These are phyloP conservation scores for Saccharomycodes ludwigii DNA, from an alignment of 805 yeast genomes.

Conservation along the genomic window DNA sequence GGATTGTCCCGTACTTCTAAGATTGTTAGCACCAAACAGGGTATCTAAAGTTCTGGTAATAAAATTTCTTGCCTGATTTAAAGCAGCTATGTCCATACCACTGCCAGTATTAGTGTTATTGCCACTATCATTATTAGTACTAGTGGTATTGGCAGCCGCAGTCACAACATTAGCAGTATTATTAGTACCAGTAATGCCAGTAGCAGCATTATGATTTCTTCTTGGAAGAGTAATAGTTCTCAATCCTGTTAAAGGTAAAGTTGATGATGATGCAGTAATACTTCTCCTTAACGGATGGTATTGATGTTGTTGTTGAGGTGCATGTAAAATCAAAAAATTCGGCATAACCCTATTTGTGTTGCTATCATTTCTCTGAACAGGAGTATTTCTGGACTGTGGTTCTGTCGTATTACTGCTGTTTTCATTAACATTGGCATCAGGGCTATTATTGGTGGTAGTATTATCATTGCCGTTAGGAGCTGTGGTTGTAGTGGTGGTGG, in stretches of 20 bases:
- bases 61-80: constrained; percentile 13
- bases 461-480: background rate
- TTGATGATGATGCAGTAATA: constrained; percentile 1
- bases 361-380: no score
- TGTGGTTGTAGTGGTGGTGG: constrained; percentile 3
- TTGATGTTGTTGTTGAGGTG: constrained; percentile 3
- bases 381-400: no score
- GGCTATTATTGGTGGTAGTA: background rate
- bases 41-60: constrained; percentile 10
- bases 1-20: background rate
- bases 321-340: constrained; percentile 1
- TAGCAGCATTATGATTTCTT: background rate
- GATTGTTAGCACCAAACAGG: background rate
- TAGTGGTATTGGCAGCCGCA: constrained; percentile 4
- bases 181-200: background rate
- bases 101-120: constrained; percentile 1
- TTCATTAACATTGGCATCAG: constrained; percentile 1
- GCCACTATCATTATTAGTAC: background rate
- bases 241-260: background rate
- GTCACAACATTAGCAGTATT: constrained; percentile 4
- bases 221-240: background rate
- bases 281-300: constrained; percentile 11
- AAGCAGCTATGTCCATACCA: no score
- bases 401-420: no score
- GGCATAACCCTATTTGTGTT: no score